Evolutionary conservation across 106 monocot genomes (phyloP).

Genomic region (Dendrobium nobile): DNA sequence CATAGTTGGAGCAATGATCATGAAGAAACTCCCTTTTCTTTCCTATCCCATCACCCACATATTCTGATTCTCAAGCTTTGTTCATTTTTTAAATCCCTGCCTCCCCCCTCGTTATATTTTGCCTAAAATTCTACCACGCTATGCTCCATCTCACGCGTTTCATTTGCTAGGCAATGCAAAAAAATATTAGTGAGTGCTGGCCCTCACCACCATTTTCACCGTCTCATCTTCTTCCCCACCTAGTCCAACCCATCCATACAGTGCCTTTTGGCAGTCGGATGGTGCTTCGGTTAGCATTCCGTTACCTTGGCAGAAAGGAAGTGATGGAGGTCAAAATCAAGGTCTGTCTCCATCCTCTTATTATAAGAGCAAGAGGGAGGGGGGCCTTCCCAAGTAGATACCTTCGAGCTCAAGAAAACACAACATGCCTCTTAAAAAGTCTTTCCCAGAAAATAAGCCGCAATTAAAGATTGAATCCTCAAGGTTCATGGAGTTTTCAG

Average conservation of each 20-base stretch:
- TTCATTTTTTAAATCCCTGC: neutral
- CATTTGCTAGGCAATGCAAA: neutral
- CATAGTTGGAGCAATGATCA: neutral
- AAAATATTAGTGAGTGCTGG: neutral
- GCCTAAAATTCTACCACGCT: constrained; percentile 7
- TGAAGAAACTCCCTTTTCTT: constrained; percentile 20
- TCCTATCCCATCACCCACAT: constrained; percentile 17
- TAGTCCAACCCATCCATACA: constrained; percentile 17
- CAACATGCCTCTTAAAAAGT: constrained; percentile 16
- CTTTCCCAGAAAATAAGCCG: constrained; percentile 21
- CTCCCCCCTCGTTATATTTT: neutral
- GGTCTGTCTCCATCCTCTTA: constrained; percentile 24
- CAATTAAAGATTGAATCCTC: constrained; percentile 13
- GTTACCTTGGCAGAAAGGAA: neutral
- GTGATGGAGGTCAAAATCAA: constrained; percentile 11
- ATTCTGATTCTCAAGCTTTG: constrained; percentile 8
- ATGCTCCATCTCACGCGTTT: constrained; percentile 4
- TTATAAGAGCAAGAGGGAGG: constrained; percentile 14
- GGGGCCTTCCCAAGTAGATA: constrained; percentile 11
- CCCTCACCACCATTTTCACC: constrained; percentile 31
- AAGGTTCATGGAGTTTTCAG: constrained; percentile 7
- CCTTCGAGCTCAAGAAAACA: constrained; percentile 15
- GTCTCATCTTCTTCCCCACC: constrained; percentile 38
- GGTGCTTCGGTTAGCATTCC: constrained; percentile 52
- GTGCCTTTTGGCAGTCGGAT: constrained; percentile 34